These are phyloP conservation scores for Gentiana macrophylla DNA, from an alignment of 257 asterid species.

Conservation along the genomic window DNA sequence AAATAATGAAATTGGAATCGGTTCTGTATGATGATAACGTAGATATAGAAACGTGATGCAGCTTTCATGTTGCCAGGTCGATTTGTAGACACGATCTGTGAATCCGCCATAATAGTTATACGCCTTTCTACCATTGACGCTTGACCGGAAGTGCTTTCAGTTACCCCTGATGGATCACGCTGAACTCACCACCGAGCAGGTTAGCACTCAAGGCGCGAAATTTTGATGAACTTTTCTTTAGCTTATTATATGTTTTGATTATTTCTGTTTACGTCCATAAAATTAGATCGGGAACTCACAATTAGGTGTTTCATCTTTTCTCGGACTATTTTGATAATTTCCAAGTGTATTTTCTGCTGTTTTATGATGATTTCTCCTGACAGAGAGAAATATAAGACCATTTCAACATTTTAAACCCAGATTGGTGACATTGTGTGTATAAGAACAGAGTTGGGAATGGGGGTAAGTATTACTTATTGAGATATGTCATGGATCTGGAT, in stretches of 20 bases:
- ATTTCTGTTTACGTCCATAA: background rate
- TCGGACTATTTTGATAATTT: background rate
- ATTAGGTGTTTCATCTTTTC: background rate
- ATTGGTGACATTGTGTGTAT: no score
- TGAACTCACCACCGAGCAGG: conserved; percentile 58
- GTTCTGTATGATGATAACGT: no score
- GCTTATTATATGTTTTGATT: background rate
- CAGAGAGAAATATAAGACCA: no score
- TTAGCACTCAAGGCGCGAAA: conserved; percentile 1
- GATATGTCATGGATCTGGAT: background rate
- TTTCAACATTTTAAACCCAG: background rate
- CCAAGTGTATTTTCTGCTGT: background rate
- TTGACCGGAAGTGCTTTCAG: conserved; percentile 18
- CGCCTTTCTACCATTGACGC: background rate
- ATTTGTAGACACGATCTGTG: conserved; percentile 4
- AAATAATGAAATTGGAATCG: no score
- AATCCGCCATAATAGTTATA: background rate
- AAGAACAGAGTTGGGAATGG: no score
- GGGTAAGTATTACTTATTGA: background rate
- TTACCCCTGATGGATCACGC: conserved; percentile 32
- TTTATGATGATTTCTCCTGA: background rate
- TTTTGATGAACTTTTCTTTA: background rate
- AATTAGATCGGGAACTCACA: background rate
- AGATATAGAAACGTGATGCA: no score
- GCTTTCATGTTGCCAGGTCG: no score